These are phyloP conservation scores for Calonectria pseudoreteaudii DNA, from an alignment of 2,329 filamentous ascomycete genomes.

Conservation along the genomic window DNA sequence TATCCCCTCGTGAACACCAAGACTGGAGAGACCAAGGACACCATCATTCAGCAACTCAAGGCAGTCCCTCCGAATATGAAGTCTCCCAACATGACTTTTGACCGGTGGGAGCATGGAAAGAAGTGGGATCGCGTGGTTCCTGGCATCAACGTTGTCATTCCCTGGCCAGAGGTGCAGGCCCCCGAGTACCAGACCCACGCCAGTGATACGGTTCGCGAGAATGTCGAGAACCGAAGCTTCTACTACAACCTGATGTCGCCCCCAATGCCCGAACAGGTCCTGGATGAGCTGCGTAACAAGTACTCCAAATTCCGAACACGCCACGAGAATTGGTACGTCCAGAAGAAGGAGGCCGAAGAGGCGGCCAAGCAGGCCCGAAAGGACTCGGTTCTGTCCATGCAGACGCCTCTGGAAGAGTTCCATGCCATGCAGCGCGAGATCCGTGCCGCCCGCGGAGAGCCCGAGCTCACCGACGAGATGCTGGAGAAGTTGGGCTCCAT, in stretches of 20 bases:
- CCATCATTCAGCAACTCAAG: conserved; percentile 79
- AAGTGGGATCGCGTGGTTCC: conserved; percentile 71
- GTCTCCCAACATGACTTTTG: conserved; percentile 54
- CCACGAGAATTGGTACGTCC: conserved; percentile 80
- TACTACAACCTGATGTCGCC: conserved; percentile 80
- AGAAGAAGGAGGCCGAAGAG: conserved; percentile 71
- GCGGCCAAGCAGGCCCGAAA: conserved; percentile 52
- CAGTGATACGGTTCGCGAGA: conserved; percentile 79
- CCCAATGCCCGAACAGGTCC: conserved; percentile 82
- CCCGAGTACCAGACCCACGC: conserved; percentile 65
- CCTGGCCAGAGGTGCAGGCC: conserved; percentile 74
- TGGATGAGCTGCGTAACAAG: conserved; percentile 88
- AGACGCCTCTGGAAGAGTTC: conserved; percentile 70
- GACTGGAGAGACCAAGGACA: conserved; percentile 76
- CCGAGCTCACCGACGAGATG: conserved; percentile 68
- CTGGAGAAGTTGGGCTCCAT: conserved; percentile 71
- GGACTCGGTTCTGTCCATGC: conserved; percentile 54
- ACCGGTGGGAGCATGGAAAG: conserved; percentile 55
- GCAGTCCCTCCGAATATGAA: conserved; percentile 62
- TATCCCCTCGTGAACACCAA: conserved; percentile 76
- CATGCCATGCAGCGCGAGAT: conserved; percentile 65
- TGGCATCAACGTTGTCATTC: conserved; percentile 78
- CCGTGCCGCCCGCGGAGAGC: conserved; percentile 65
- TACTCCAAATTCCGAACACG: conserved; percentile 85
- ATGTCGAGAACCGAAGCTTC: conserved; percentile 81